phyloP scores from a whole-genome alignment of 1,284 basidiomycete genomes.

The Ganoderma lucidum region DNA sequence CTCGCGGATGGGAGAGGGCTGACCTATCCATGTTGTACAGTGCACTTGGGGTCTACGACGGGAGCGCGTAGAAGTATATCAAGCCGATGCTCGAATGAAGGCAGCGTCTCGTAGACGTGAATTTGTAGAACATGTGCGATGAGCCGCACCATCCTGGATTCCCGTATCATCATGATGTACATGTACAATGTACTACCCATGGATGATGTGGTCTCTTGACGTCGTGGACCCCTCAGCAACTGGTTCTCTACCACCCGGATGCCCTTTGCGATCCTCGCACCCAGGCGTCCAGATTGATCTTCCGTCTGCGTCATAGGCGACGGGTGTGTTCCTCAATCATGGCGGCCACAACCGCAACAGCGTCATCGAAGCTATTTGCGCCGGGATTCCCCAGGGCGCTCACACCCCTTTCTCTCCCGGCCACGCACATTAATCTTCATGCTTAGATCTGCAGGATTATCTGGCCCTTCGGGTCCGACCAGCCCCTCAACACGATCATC shows the following conservation, averaged over 20 bases:
- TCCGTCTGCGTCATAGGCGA: constrained; percentile 21
- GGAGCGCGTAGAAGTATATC: constrained; percentile 66
- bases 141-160: background rate
- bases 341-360: constrained; percentile 33
- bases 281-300: background rate
- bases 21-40: constrained; percentile 38
- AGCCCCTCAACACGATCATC: constrained; percentile 35
- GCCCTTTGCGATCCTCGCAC: background rate
- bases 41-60: constrained; percentile 71
- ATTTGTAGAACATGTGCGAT: constrained; percentile 31
- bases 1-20: too few relatives aligned
- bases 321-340: constrained; percentile 36
- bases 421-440: background rate
- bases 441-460: constrained; percentile 14
- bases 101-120: constrained; percentile 43
- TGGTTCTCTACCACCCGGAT: constrained; percentile 33
- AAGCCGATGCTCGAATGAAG: constrained; percentile 55
- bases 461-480: constrained; percentile 39
- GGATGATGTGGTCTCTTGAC: constrained; percentile 25
- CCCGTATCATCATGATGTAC: constrained; percentile 2
- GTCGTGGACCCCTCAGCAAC: constrained; percentile 35
- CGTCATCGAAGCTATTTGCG: constrained; percentile 28
- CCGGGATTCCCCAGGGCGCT: constrained; percentile 34
- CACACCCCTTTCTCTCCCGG: background rate
- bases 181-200: constrained; percentile 12